phyloP scores from a whole-genome alignment of 768 basidiomycete species.

The Erythrobasidium yunnanense region DNA sequence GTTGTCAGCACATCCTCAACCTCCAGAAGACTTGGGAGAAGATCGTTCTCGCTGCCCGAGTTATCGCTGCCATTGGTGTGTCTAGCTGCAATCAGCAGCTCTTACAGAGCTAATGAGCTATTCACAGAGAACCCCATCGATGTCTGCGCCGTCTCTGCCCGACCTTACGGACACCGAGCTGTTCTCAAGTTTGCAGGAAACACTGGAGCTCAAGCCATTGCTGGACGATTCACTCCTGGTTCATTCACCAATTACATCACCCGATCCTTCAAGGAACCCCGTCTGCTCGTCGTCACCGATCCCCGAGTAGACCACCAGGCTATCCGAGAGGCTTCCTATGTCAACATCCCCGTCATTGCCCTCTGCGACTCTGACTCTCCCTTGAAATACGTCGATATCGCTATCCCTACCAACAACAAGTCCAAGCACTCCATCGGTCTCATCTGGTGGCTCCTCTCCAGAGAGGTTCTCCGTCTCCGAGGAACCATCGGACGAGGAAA shows the following conservation, averaged over 20 bases:
- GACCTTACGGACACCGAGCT: slow-evolving; percentile 97
- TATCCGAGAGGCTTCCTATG: slow-evolving; percentile 98
- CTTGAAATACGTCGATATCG: slow-evolving; percentile 93
- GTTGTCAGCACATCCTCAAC: slow-evolving; percentile 76
- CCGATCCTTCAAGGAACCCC: slow-evolving; percentile 83
- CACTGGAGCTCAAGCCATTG: slow-evolving; percentile 97
- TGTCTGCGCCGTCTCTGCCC: slow-evolving; percentile 93
- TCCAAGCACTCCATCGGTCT: slow-evolving; percentile 92
- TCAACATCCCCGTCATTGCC: slow-evolving; percentile 99
- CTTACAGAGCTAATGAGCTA: not conserved
- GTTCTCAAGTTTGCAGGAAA: slow-evolving; percentile 97
- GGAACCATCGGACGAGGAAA: slow-evolving; percentile 82
- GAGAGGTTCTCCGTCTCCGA: slow-evolving; percentile 90
- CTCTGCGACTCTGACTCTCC: slow-evolving; percentile 98
- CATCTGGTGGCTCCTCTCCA: slow-evolving; percentile 92
- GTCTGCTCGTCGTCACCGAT: slow-evolving; percentile 95
- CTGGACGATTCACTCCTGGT: slow-evolving; percentile 98
- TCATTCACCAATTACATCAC: slow-evolving; percentile 99
- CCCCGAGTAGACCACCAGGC: slow-evolving; percentile 99
- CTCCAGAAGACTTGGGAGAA: slow-evolving; percentile 99
- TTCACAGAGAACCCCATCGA: slow-evolving; percentile 91
- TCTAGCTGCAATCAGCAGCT: not conserved
- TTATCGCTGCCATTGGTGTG: slow-evolving; percentile 83
- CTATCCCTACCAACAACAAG: slow-evolving; percentile 99
- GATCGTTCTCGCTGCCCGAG: slow-evolving; percentile 90